Evolutionary conservation across 2,329 filamentous ascomycete species (phyloP).

Genomic region (Verticillium dahliae): DNA sequence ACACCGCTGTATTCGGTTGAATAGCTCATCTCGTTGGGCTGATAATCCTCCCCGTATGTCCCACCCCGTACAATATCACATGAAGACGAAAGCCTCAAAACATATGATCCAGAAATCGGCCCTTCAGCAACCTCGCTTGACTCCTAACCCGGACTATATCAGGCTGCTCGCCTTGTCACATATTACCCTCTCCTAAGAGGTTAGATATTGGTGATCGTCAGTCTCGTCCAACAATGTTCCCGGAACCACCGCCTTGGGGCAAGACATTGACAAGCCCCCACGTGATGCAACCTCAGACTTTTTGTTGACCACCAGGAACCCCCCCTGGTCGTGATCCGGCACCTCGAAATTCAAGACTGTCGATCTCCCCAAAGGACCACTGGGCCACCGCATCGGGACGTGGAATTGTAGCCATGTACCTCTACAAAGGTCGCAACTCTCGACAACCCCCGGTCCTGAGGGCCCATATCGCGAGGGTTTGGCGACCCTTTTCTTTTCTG

Average conservation of each 20-base stretch:
- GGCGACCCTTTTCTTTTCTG: not conserved
- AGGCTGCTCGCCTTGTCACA: not conserved
- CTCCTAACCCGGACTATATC: not conserved
- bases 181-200: not conserved
- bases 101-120: not conserved
- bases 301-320: not conserved
- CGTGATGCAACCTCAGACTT: not conserved
- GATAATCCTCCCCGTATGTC: not conserved
- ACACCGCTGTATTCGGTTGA: too few species aligned
- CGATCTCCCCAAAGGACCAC: not conserved
- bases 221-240: not conserved
- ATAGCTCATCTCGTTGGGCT: too few species aligned
- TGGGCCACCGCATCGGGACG: not conserved
- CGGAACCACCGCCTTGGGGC: not conserved
- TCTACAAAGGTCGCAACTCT: not conserved
- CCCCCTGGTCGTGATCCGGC: not conserved
- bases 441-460: not conserved
- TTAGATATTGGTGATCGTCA: not conserved
- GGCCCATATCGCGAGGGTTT: not conserved
- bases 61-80: not conserved
- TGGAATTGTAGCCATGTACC: not conserved
- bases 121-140: not conserved
- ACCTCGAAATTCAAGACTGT: not conserved
- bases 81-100: not conserved
- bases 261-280: not conserved